Evolutionary conservation across 2,329 filamentous ascomycete species (phyloP), one percentile per base, ranked within the genome.

Genomic region (Aspergillus neotritici): DNA sequence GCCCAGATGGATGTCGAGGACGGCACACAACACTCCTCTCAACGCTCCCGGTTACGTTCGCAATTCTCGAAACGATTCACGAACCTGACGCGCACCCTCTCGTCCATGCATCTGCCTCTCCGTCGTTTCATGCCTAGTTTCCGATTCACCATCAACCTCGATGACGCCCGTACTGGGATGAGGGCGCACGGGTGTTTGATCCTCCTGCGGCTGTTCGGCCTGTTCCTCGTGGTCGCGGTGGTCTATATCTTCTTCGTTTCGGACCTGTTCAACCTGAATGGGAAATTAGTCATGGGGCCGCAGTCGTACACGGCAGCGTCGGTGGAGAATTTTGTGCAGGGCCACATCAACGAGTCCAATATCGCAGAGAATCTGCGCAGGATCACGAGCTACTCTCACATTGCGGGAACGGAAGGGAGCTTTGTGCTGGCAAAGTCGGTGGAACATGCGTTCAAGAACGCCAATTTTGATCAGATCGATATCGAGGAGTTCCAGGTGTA

Each of bases 401-500:
- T 97, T 49, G 93, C 88, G 2, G 93, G 93, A n/a, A 94, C 89
- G 3, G 84, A 95, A 69, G 93, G 93, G 37, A 91, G 94, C 68
- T 89, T 84, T 57, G 86, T 84, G 35, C 75, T 94, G 42, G 91
- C 87, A 6, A 79, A 87, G 70, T 94, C 90, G 72, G 80, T 96
- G 42, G 78, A 90, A 65, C 82, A 81, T 57, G 78, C 84, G 63
- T 95, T 96, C 66, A 70, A 72, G 52, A 76, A 76, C 39, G 82
- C 83, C 35, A 78, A 80, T 4, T 75, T 98, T 59, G 89, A 95
- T 55, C 75, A 84, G 44, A 82, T 94, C 17, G 70, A 74, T 38
- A 75, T 88, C 57, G 85, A 94, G 56, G 80, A 88, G 61, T 94
- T 87, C 64, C 77, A 84, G 56, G 90, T 94, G 12, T 97, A 96